Base-by-base conservation (phyloP, 345 rosid genomes). In the Theobroma cacao region DNA sequence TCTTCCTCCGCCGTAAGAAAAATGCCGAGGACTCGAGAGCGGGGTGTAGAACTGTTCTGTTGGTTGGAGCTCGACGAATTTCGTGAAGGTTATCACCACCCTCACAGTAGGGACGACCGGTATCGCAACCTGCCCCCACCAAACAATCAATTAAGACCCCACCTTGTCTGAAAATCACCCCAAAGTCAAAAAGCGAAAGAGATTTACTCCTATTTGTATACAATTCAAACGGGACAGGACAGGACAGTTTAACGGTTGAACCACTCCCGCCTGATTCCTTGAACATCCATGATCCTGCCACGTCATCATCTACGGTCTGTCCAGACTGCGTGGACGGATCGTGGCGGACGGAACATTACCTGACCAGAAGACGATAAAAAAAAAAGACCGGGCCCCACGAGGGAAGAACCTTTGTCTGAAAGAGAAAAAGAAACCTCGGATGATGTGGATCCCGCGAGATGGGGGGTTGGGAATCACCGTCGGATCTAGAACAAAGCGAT, bases 61-160 rank as follows among this genome's bases (percentile, higher is more conserved):
- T 17, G 98, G 88, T 28, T 77, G 95, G 56, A 96, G 89, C 62
- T 96, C 99, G 2, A 90, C 87, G 73, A 96, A 96, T 81, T 94
- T 96, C 0, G 99, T 92, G 87, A 94, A 96, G 4, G 99, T 92
- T 77, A 96, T 91, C 78, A 96, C 97, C 79, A 96, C 98, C 78
- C 93, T 88, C 66, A 96, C 98, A 0, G 99, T 94, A 5, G 99
- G 99, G 75, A 96, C 95, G 82, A 96, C 99, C 70, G 99, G 99
- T 72, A 96, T 96, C 0, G 99, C 97, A 78, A 96, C 80, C 99
- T 96, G 95, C n/a, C 43, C 18, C 73, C 79, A 71, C 40, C 61
- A 50, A 67, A 78, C 18, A 33, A 65, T 22, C 52, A 40, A 28
- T 45, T 41, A 18, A 33, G 30, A 33, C 20, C 62, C 62, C 26